phyloP scores from a whole-genome alignment of 306 rosid genomes.

The Trichosanthes truncata region DNA sequence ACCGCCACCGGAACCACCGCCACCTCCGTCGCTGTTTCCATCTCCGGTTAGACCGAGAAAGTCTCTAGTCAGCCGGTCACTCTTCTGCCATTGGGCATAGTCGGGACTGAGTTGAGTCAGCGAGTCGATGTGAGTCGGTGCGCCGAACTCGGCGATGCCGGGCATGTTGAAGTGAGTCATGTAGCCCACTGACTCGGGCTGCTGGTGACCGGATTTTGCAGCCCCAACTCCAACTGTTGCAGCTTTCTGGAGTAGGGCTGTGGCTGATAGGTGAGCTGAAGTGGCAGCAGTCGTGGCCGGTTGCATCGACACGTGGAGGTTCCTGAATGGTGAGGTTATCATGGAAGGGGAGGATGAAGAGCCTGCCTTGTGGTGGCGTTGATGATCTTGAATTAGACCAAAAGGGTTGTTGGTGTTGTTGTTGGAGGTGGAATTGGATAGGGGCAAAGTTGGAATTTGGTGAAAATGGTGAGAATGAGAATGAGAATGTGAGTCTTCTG shows the following conservation, averaged over 20 bases:
- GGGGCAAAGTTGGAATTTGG: neutral
- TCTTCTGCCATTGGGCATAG: conserved; percentile 35
- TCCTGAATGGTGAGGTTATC: conserved; percentile 31
- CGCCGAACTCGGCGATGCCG: conserved; percentile 24
- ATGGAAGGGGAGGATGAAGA: conserved; percentile 13
- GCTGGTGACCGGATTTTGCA: conserved; percentile 16
- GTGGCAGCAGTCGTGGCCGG: conserved; percentile 25
- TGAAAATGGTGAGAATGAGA: conserved; percentile 16
- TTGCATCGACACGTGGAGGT: conserved; percentile 30
- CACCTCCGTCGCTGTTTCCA: neutral
- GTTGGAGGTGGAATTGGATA: conserved; percentile 5
- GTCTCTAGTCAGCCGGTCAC: conserved; percentile 62
- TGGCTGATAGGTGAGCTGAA: conserved; percentile 74
- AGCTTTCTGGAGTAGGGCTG: conserved; percentile 87
- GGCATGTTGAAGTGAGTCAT: conserved; percentile 21
- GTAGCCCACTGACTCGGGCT: conserved; percentile 24
- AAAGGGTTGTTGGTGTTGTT: neutral
- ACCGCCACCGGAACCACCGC: conserved; percentile 1
- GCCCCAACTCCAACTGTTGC: conserved; percentile 47
- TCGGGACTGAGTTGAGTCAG: conserved; percentile 9
- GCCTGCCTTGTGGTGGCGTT: neutral
- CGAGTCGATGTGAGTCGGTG: conserved; percentile 24
- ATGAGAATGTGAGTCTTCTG: conserved; percentile 16
- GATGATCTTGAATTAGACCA: conserved; percentile 17
- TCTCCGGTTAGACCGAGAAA: conserved; percentile 67